Conservation (phyloP, 164 flowering plant genomes). For the Santalum album region DNA sequence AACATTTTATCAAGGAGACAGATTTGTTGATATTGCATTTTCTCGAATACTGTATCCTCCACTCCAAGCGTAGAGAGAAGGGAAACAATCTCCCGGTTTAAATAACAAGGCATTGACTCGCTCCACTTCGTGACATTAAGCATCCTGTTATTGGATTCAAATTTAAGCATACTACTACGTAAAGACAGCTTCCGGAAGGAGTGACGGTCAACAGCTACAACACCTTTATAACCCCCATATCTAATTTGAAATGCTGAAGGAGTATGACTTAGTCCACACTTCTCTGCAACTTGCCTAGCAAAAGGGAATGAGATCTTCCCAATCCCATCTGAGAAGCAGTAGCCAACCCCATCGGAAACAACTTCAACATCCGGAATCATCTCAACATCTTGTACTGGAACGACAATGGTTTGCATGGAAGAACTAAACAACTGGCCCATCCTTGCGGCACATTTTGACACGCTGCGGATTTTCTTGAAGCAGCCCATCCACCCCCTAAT, state of each 20-base stretch:
- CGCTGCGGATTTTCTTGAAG: constrained; percentile 61
- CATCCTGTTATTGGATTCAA: constrained; percentile 74
- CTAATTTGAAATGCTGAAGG: constrained; percentile 97
- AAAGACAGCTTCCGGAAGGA: constrained; percentile 76
- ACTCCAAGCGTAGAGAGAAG: constrained; percentile 87
- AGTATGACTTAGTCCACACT: constrained; percentile 45
- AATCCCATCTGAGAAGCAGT: constrained; percentile 97
- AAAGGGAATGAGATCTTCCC: constrained; percentile 75
- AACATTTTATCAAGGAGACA: constrained; percentile 50
- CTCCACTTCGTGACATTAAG: constrained; percentile 75
- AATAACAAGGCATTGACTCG: constrained; percentile 71
- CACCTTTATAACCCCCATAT: constrained; percentile 97
- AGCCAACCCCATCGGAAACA: constrained; percentile 44
- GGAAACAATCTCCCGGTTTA: constrained; percentile 76
- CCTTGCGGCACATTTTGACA: constrained; percentile 94
- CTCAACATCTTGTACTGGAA: constrained; percentile 54
- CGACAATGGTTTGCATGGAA: constrained; percentile 52
- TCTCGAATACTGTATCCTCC: constrained; percentile 45
- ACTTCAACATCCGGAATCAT: constrained; percentile 76
- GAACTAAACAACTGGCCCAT: constrained; percentile 97
- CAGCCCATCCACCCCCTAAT: constrained; percentile 96
- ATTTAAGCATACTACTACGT: constrained; percentile 81
- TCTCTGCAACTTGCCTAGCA: constrained; percentile 62
- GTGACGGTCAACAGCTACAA: constrained; percentile 71
- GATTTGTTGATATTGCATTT: constrained; percentile 52